These are phyloP conservation scores for Diaporthe citrichinensis DNA, from an alignment of 2,329 filamentous ascomycete species.

Conservation along the genomic window DNA sequence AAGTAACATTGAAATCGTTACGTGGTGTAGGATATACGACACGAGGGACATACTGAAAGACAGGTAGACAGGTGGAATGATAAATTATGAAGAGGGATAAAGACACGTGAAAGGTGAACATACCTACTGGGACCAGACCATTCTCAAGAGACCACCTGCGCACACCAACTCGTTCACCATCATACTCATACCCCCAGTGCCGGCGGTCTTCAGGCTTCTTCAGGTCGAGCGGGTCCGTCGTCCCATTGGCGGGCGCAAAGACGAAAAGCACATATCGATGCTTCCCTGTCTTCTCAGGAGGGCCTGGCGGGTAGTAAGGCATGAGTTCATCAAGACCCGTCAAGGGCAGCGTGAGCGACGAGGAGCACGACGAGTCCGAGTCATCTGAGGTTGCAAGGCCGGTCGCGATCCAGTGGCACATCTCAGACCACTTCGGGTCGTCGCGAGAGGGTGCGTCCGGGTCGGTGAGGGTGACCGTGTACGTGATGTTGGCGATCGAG, in stretches of 20 bases:
- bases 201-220: constrained; percentile 54
- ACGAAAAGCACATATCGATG: constrained; percentile 60
- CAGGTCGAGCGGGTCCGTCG: constrained; percentile 52
- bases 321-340: constrained; percentile 52
- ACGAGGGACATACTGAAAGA: no score
- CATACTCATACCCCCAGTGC: constrained; percentile 57
- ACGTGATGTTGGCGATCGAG: constrained; percentile 44
- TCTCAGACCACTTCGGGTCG: constrained; percentile 60
- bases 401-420: constrained; percentile 61
- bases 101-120: constrained; percentile 42
- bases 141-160: constrained; percentile 58
- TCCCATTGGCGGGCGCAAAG: constrained; percentile 56
- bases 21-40: no score
- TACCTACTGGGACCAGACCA: constrained; percentile 58
- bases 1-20: no score
- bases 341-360: constrained; percentile 2
- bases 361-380: constrained; percentile 41
- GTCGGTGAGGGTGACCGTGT: constrained; percentile 56
- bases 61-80: no score
- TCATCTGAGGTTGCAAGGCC: constrained; percentile 46
- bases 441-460: constrained; percentile 59
- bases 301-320: constrained; percentile 57
- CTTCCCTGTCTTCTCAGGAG: constrained; percentile 57
- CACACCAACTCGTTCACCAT: constrained; percentile 53
- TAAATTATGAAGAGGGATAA: no score